A percentile compares a stretch with the other conserved stretches of the same genome.
phyloP scores from a whole-genome alignment of 1,284 basidiomycete genomes.

The Schizophyllum amplum region DNA sequence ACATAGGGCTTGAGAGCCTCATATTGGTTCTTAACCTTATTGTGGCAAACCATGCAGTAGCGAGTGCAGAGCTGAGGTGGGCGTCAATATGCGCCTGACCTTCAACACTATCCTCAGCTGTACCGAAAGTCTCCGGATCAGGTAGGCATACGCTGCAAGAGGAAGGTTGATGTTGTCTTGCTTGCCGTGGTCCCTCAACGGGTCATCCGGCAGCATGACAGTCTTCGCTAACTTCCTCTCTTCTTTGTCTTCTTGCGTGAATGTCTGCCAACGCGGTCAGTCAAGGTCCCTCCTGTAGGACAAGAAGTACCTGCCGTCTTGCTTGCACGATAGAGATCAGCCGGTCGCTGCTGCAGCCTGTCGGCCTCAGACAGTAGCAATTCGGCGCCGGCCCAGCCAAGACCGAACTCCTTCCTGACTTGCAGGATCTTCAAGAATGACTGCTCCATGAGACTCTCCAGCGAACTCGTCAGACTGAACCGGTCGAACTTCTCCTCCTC shows the following conservation, averaged over 20 bases:
- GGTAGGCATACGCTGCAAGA: conserved; percentile 49
- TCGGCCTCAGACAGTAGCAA: conserved; percentile 38
- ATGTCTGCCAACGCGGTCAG: conserved; percentile 19
- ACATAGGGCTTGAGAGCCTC: conserved; percentile 62
- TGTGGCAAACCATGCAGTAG: conserved; percentile 58
- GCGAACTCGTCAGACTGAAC: conserved; percentile 51
- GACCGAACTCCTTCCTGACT: conserved; percentile 36
- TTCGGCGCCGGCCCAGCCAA: conserved; percentile 62
- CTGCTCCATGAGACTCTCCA: conserved; percentile 49
- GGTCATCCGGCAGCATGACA: conserved; percentile 44
- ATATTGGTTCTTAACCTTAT: conserved; percentile 39
- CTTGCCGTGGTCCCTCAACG: conserved; percentile 26
- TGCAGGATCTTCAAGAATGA: conserved; percentile 44
- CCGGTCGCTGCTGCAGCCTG: conserved; percentile 32
- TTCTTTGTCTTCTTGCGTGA: conserved; percentile 35
- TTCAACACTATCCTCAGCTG: conserved; percentile 9
- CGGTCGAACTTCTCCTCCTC: conserved; percentile 35
- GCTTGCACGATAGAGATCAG: conserved; percentile 26
- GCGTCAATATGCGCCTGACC: too few relatives aligned
- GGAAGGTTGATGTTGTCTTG: conserved; percentile 40
- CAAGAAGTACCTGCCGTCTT: conserved; percentile 20
- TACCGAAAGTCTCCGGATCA: conserved; percentile 51
- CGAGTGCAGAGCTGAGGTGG: conserved; percentile 43
- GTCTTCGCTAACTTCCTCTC: conserved; percentile 31
- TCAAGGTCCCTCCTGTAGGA: not conserved